These are phyloP conservation scores for Ustilago hordei DNA, from an alignment of 1,284 basidiomycete genomes.

Conservation along the genomic window DNA sequence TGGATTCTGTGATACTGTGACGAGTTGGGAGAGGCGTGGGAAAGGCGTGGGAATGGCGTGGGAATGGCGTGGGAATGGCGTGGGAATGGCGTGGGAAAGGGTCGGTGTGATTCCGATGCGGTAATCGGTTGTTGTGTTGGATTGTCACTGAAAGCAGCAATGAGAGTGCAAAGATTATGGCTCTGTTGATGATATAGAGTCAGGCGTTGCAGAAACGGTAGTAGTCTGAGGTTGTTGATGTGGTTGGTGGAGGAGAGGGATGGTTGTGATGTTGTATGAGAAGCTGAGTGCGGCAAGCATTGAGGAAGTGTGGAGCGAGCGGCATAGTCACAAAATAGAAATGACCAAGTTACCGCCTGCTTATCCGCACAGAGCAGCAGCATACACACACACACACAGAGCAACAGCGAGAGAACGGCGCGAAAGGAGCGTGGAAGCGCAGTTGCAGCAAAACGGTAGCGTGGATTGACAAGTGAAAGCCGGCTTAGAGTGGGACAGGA, in stretches of 20 bases:
- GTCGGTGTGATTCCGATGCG: constrained; percentile 1
- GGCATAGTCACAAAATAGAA: background rate
- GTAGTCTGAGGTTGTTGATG: background rate
- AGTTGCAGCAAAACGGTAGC: no score
- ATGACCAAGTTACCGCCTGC: constrained; percentile 5
- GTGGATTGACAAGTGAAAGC: background rate
- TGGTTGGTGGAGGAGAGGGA: background rate
- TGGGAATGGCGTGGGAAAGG: background rate
- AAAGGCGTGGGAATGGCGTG: no score
- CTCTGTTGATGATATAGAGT: background rate
- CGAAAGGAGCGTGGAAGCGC: constrained; percentile 14
- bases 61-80: background rate
- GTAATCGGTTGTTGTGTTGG: background rate
- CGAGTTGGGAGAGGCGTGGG: background rate
- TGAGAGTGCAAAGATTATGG: background rate
- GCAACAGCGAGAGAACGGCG: background rate
- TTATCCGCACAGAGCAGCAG: constrained; percentile 8
- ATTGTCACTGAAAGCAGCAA: background rate
- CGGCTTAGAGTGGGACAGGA: constrained; percentile 5
- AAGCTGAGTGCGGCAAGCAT: constrained; percentile 4
- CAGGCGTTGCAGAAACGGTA: background rate
- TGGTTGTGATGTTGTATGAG: background rate
- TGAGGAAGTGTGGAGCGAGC: background rate
- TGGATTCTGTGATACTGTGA: background rate
- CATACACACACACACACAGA: no score